phyloP scores from a whole-genome alignment of 2,329 filamentous ascomycete species.

The Pestalotiopsis sp. region DNA sequence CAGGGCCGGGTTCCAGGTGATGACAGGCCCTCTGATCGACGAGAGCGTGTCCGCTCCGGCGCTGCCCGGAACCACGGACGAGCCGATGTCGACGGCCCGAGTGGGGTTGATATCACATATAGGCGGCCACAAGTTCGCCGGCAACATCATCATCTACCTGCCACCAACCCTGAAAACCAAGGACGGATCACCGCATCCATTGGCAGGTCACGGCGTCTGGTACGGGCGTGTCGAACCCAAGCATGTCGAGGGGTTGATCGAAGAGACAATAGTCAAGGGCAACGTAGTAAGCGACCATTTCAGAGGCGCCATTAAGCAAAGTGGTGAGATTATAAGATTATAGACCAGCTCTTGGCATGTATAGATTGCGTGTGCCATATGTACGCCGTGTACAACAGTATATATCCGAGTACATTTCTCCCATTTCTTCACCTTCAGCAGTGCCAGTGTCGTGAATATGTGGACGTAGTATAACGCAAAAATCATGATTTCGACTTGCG shows the following conservation, averaged over 20 bases:
- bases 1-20: conserved; percentile 50
- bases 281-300: conserved; percentile 72
- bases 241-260: conserved; percentile 76
- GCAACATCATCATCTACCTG: conserved; percentile 81
- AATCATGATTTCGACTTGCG: neutral
- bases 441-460: neutral
- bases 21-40: conserved; percentile 46
- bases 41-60: conserved; percentile 32
- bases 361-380: neutral
- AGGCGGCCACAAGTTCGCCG: conserved; percentile 83
- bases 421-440: neutral
- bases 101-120: conserved; percentile 78
- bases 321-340: conserved; percentile 55
- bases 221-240: conserved; percentile 77
- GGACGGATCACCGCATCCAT: conserved; percentile 51
- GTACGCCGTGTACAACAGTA: neutral
- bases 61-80: conserved; percentile 24
- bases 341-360: conserved; percentile 24
- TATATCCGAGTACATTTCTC: neutral
- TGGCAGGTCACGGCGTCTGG: conserved; percentile 77
- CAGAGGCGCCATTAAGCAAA: conserved; percentile 65
- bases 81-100: conserved; percentile 48
- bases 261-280: conserved; percentile 69
- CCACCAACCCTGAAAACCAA: conserved; percentile 54
- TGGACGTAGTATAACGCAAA: neutral